These are phyloP conservation scores for Syzygium grande DNA, from an alignment of 345 rosid genomes.

Conservation along the genomic window DNA sequence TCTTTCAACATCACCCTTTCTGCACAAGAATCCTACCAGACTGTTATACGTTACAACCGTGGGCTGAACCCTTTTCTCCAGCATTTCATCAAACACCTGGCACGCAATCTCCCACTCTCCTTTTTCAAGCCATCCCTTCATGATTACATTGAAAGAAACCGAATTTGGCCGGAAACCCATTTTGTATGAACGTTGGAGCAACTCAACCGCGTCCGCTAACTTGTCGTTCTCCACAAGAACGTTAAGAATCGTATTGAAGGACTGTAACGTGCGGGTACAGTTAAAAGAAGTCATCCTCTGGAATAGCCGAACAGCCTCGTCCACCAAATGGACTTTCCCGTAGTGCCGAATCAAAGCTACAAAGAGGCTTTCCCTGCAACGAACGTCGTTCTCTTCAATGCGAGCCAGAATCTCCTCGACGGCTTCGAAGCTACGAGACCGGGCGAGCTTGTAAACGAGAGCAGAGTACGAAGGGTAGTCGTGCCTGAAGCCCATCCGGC, in stretches of 20 bases:
- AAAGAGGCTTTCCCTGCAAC: constrained; percentile 60
- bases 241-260: constrained; percentile 55
- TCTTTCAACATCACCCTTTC: constrained; percentile 5
- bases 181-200: constrained; percentile 30
- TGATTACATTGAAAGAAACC: constrained; percentile 63
- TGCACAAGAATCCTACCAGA: constrained; percentile 8
- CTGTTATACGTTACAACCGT: constrained; percentile 34
- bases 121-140: constrained; percentile 31
- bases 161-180: constrained; percentile 61
- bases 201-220: constrained; percentile 38
- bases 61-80: constrained; percentile 55
- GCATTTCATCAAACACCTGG: constrained; percentile 35
- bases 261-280: constrained; percentile 53
- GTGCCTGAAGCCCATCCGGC: constrained; percentile 49
- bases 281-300: constrained; percentile 40
- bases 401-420: constrained; percentile 47
- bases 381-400: constrained; percentile 29
- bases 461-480: constrained; percentile 82
- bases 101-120: constrained; percentile 1
- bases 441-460: constrained; percentile 70
- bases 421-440: constrained; percentile 44
- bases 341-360: constrained; percentile 60
- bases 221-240: constrained; percentile 53
- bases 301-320: constrained; percentile 50
- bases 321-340: constrained; percentile 45